These are phyloP conservation scores for Dacryopinax spathularia DNA, from an alignment of 768 basidiomycete genomes.

Conservation along the genomic window DNA sequence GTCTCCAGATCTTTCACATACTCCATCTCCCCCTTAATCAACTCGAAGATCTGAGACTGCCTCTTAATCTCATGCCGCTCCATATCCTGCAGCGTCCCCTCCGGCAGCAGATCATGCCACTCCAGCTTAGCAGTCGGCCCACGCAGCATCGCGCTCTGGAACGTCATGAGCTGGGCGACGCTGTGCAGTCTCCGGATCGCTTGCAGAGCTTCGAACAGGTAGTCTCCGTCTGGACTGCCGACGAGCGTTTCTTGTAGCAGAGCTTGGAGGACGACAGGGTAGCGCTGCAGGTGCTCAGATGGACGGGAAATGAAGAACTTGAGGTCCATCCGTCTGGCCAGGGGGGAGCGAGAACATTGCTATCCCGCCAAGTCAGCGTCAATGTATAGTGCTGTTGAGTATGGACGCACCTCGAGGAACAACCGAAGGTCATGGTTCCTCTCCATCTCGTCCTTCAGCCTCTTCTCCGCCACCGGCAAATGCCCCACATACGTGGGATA, in stretches of 20 bases:
- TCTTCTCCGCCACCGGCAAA: constrained; percentile 71
- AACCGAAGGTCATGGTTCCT: constrained; percentile 64
- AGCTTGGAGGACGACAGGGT: constrained; percentile 72
- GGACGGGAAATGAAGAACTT: constrained; percentile 70
- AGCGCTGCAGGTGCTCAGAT: constrained; percentile 67
- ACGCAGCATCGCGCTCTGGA: constrained; percentile 78
- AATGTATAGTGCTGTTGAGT: constrained; percentile 2
- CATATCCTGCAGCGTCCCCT: constrained; percentile 46
- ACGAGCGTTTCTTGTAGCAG: constrained; percentile 68
- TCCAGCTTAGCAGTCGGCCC: constrained; percentile 71
- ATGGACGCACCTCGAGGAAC: constrained; percentile 58
- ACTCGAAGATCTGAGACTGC: constrained; percentile 83
- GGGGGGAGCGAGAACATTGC: constrained; percentile 39
- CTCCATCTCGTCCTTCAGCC: constrained; percentile 75
- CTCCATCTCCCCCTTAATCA: constrained; percentile 91
- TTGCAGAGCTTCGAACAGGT: constrained; percentile 65
- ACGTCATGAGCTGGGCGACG: constrained; percentile 70
- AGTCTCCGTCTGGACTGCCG: constrained; percentile 72
- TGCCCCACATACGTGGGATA: constrained; percentile 80
- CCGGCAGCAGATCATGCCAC: constrained; percentile 75
- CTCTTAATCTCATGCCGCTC: constrained; percentile 66
- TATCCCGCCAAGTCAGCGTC: constrained; percentile 22
- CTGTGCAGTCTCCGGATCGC: constrained; percentile 72
- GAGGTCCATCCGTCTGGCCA: constrained; percentile 49
- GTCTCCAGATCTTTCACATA: constrained; percentile 87